phyloP scores from a whole-genome alignment of 2,329 filamentous ascomycete genomes.

The Orbilia javanica region DNA sequence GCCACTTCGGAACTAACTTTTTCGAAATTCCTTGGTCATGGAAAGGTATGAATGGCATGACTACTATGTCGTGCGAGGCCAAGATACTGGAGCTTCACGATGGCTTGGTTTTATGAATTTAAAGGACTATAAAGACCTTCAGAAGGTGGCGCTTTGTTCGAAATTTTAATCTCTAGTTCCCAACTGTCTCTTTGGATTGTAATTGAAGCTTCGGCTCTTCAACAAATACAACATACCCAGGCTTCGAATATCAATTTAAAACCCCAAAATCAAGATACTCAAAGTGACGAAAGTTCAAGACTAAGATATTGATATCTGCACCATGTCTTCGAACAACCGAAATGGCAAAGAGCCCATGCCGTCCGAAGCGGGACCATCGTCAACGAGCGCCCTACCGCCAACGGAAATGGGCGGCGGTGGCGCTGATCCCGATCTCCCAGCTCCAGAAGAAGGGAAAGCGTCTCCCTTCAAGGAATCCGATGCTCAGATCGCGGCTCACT shows the following conservation, averaged over 20 bases:
- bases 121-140: not conserved
- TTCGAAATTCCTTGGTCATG: not conserved
- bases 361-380: slow-evolving; percentile 31
- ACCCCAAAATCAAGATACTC: not conserved
- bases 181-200: too few species aligned
- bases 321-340: slow-evolving; percentile 10
- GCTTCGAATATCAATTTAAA: not conserved
- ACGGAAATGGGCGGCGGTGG: not conserved
- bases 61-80: slow-evolving; percentile 14
- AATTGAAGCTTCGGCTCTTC: slow-evolving; percentile 6
- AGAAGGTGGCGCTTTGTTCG: not conserved
- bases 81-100: slow-evolving; percentile 2
- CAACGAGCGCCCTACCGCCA: not conserved
- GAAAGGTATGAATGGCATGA: slow-evolving; percentile 4
- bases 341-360: slow-evolving; percentile 18
- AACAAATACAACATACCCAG: slow-evolving; percentile 3
- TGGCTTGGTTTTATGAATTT: not conserved
- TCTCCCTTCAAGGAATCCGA: slow-evolving; percentile 25
- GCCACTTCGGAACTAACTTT: slow-evolving; percentile 20
- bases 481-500: slow-evolving; percentile 12
- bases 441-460: not conserved
- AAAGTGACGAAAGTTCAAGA: not conserved
- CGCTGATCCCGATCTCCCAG: not conserved
- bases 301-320: not conserved
- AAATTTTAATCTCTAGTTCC: not conserved